Percentiles rank a stretch among this genome's conserved stretches.
These are phyloP conservation scores for Kodamaea arcana DNA, from an alignment of 1,139 yeast species.

Conservation along the genomic window DNA sequence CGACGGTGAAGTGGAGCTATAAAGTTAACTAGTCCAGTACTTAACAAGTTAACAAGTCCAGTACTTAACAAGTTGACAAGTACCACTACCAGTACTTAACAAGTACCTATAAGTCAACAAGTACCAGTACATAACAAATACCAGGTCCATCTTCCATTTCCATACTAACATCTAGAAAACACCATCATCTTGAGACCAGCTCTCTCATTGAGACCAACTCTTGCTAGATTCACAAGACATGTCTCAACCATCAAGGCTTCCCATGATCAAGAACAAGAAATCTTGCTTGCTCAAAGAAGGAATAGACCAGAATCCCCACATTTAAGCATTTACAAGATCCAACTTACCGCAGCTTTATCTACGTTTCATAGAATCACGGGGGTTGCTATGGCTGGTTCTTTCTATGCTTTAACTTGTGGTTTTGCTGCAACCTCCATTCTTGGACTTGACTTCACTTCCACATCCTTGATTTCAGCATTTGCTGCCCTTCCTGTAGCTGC, in stretches of 20 bases:
- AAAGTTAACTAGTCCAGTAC: no score
- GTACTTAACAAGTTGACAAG: no score
- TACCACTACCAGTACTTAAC: background rate
- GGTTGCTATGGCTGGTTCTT: constrained; percentile 70
- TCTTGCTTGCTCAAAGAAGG: constrained; percentile 76
- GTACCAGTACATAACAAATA: no score
- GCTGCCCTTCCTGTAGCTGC: constrained; percentile 57
- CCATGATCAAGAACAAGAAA: constrained; percentile 59
- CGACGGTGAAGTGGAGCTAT: no score
- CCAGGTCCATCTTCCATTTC: background rate
- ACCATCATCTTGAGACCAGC: background rate
- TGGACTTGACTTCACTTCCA: constrained; percentile 62
- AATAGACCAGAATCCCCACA: constrained; percentile 93
- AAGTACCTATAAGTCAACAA: background rate
- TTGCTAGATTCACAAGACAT: constrained; percentile 20
- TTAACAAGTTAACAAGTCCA: no score
- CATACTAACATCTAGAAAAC: constrained; percentile 6
- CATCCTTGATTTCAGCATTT: constrained; percentile 53
- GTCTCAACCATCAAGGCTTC: constrained; percentile 59
- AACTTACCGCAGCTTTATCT: constrained; percentile 79
- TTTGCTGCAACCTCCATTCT: constrained; percentile 69
- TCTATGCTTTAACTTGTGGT: constrained; percentile 72
- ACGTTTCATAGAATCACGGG: constrained; percentile 86
- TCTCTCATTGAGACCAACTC: constrained; percentile 1
- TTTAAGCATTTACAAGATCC: constrained; percentile 83